Base-by-base conservation (phyloP, 371 early-diverging fungal species). In the Rhizopus sp. region DNA sequence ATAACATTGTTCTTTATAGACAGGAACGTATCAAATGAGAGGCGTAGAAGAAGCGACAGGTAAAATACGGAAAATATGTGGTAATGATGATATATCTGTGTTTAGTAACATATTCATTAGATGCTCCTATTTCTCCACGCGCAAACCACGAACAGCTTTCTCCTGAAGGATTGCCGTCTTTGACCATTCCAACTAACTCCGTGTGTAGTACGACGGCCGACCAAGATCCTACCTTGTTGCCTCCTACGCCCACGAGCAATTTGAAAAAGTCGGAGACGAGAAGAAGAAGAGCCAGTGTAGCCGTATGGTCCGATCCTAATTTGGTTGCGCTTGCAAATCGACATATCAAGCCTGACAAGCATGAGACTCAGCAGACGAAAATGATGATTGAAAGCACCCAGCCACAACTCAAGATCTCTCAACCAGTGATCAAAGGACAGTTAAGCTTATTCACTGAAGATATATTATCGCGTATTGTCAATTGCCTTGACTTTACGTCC, bases 261-360 rank as follows among this genome's bases (percentile, higher is more conserved):
- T 50, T 83, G 1, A 70, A 71, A 44, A 64, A 60, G 7, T 67
- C 59, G 17, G 83, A 71, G 32, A 80, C 81, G 0, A 64, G 73
- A 48, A 61, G 66, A 53, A 71, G 93, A 46, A 70, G 92, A 23
- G 88, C 83, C 4, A 88, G 89, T 54, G 87, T 93, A 0, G 93
- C 93, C 0, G 90, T 92, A 3, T 93, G 93, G 93, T 72, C 89
- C 0, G 93, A 92, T 55, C 87, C 89, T 38, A 63, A 77, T 9
- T 59, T 93, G 13, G 66, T 85, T 56, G 80, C 85, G 33, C 52
- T 91, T 7, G 80, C 79, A 6, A 74, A 67, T 17, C 40, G 59
- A 32, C 32, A 40, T 4, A 41, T 55, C 32, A 66, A 55, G 16
- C 68, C 50, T 2, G 30, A 40, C n/a, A 39, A 48, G 23, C 37